Base-by-base conservation (phyloP, 768 basidiomycete genomes). In the Kwoniella dendrophila region DNA sequence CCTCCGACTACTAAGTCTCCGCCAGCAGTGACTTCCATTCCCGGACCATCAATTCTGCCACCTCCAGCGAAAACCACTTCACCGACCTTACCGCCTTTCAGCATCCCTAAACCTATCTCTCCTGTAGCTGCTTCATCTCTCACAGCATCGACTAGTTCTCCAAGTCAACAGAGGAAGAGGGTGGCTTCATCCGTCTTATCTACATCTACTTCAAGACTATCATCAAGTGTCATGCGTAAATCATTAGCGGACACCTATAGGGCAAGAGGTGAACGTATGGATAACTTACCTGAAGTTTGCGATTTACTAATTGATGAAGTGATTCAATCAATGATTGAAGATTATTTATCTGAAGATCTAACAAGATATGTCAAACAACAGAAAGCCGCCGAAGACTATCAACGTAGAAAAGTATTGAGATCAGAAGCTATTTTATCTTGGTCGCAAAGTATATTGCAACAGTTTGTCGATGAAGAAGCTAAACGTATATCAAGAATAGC, bases 221-320 rank as follows among this genome's bases (percentile, higher is more conserved):
- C 63, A 5, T 41, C 56, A 12, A 59, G 63, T 24, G n/a, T 54
- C 11, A 32, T 51, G 14, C 63, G 56, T 24, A 22, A 40, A 57
- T 29, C 57, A 6, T 36, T 47, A 14, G 10, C 43, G 18, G 51
- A 51, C 14, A 54, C 54, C 22, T 50, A 62, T 6, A 26, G 11
- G 11, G 58, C 59, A 5, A 32, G 50, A 30, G 14, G 16, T 16
- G 11, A 36, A 29, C 47, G 26, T 4, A 7, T 45, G 18, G 38
- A 29, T 16, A 61, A 44, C 12, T 32, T 64, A n/a, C 66, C 66
- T 4, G 49, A 34, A 7, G 14, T 66, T 14, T 49, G 27, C 8
- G 64, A 60, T 38, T 12, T 45, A 24, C 47, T 75, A 41, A 40
- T 75, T 2, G 24, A 54, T 18, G 63, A 70, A 29, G 63, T 69